Evolutionary conservation across 108 stramenopile genomes (phyloP).

Genomic region (Discostella stelligeroides): DNA sequence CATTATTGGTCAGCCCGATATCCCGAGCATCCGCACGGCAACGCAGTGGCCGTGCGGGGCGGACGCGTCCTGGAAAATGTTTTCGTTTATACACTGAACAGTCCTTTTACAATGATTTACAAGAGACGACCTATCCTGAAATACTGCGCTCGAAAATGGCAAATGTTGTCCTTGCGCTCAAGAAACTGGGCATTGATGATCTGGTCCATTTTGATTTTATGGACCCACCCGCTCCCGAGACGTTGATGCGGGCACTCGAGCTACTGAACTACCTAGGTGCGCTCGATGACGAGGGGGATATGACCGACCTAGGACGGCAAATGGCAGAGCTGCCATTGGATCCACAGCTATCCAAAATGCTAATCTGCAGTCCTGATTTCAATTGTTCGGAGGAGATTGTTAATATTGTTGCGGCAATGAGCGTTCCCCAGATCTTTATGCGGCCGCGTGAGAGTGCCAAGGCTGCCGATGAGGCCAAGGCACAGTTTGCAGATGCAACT

Average conservation of each 20-base stretch:
- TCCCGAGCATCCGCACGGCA: conserved; percentile 81
- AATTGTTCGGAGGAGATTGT: conserved; percentile 91
- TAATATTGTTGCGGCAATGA: conserved; percentile 93
- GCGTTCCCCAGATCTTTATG: conserved; percentile 95
- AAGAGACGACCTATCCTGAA: conserved; percentile 80
- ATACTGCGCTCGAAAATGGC: conserved; percentile 77
- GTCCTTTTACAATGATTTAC: conserved; percentile 65
- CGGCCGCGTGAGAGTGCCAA: conserved; percentile 95
- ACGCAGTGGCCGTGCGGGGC: conserved; percentile 82
- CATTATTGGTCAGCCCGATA: conserved; percentile 64
- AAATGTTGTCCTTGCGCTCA: conserved; percentile 89
- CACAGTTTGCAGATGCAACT: conserved; percentile 94
- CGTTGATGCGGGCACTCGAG: conserved; percentile 65
- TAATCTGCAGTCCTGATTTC: conserved; percentile 70
- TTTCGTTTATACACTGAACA: conserved; percentile 84
- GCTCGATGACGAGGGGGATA: conserved; percentile 60
- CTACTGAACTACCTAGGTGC: conserved; percentile 66
- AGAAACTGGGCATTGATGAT: conserved; percentile 93
- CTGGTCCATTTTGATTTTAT: conserved; percentile 89
- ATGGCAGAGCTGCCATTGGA: conserved; percentile 84
- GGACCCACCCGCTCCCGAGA: conserved; percentile 60
- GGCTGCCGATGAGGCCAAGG: conserved; percentile 97
- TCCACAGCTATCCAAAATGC: conserved; percentile 75
- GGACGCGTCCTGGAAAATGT: conserved; percentile 72
- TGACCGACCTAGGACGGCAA: conserved; percentile 74